Evolutionary conservation across 2,329 filamentous ascomycete species (phyloP), one percentile per base, ranked within the genome.

Genomic region (Talaromyces funiculosus): DNA sequence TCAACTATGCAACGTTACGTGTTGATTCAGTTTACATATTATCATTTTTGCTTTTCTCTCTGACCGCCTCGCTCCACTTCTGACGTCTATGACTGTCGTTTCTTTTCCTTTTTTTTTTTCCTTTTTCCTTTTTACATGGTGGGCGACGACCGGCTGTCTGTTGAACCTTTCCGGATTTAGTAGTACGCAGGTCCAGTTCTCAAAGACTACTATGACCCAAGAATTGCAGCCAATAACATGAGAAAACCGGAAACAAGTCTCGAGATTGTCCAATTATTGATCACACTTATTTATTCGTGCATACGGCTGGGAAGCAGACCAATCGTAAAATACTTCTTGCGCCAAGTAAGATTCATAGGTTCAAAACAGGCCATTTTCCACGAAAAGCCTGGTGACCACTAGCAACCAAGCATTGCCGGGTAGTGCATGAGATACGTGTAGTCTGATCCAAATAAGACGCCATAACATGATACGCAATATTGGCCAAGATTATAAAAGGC

Each of bases 21-120:
- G 31, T 57, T 49, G 31, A 22, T 53, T n/a, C 43, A n/a, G 22
- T 47, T n/a, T n/a, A n/a, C n/a, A n/a, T n/a, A n/a, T n/a, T 16
- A n/a, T 29, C 7, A 2, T 43, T 47, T 47, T 47, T 59, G 31
- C 42, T 47, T 47, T 49, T 57, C 40, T 47, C 40, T 22, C 56
- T 59, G 57, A 59, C 57, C 57, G 57, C 57, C 47, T 51, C 35
- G 53, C 57, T 59, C 31, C 45, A 22, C 22, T 24, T 47, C 18
- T 43, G 35, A 40, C 26, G 37, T 49, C 14, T 35, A 59, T 42
- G 29, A 31, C 20, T 51, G 10, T 22, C 29, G 8, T 16, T 58
- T 49, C 24, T 18, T 26, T 40, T 49, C 35, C 29, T 40, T n/a
- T 16, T 58, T 49, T n/a, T 18, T 26, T 40, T 49, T 45, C 29